phyloP scores from a whole-genome alignment of 2,329 filamentous ascomycete genomes.

The Colletotrichum viniferum region DNA sequence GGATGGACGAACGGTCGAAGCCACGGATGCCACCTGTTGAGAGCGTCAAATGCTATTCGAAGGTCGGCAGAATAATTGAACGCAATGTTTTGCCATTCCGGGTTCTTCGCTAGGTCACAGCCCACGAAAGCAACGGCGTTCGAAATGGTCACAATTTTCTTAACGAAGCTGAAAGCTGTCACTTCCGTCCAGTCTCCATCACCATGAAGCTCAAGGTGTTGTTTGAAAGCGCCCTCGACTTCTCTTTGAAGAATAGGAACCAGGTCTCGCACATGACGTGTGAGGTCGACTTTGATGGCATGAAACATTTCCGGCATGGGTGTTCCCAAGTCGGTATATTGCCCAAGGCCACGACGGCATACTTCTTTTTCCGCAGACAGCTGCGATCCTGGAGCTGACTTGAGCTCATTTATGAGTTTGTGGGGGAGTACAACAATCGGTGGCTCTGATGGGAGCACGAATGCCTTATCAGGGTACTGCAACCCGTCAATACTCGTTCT shows the following conservation, averaged over 20 bases:
- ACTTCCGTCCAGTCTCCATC: neutral
- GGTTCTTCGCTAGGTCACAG: neutral
- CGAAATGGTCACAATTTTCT: neutral
- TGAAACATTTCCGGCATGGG: neutral
- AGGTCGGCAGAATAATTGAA: neutral
- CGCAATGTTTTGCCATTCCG: neutral
- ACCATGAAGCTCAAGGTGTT: neutral
- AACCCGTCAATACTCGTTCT: neutral
- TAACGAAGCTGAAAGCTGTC: neutral
- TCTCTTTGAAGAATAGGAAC: neutral
- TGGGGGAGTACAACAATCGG: neutral
- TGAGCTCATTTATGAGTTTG: neutral
- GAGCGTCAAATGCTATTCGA: neutral
- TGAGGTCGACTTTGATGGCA: conserved; percentile 2
- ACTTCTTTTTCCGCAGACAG: conserved; percentile 1
- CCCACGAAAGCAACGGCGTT: conserved; percentile 1
- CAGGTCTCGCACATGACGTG: neutral
- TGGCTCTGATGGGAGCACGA: neutral
- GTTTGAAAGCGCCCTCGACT: neutral
- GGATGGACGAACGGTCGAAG: conserved; percentile 1
- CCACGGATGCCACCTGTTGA: conserved; percentile 1
- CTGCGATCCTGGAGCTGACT: neutral
- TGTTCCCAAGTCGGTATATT: neutral
- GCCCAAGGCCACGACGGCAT: neutral
- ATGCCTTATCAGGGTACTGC: neutral